phyloP scores from a whole-genome alignment of 345 rosid genomes.

The Boechera stricta region DNA sequence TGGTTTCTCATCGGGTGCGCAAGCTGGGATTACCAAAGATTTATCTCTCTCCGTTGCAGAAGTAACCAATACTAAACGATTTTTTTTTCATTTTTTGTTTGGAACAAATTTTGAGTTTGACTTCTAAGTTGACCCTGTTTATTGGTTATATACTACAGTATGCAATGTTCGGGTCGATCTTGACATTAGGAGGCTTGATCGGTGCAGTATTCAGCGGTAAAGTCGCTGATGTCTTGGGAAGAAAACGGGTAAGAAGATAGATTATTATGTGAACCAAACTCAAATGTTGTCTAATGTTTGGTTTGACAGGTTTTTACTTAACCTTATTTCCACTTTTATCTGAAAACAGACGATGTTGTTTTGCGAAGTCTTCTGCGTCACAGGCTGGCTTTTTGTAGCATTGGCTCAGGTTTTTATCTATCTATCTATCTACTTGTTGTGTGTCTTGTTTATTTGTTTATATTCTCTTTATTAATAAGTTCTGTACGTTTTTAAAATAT shows the following conservation, averaged over 20 bases:
- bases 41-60: conserved; percentile 49
- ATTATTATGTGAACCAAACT: neutral
- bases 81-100: no score
- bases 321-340: neutral
- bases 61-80: conserved; percentile 9
- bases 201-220: conserved; percentile 52
- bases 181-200: conserved; percentile 51
- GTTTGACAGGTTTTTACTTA: conserved; percentile 6
- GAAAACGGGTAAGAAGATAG: conserved; percentile 37
- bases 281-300: neutral
- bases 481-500: neutral
- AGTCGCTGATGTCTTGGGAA: conserved; percentile 48
- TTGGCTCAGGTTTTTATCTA: conserved; percentile 48
- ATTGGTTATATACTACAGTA: conserved; percentile 30
- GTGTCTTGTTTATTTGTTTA: neutral
- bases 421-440: conserved; percentile 20
- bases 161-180: conserved; percentile 47
- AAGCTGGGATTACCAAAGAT: conserved; percentile 51
- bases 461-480: neutral
- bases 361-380: conserved; percentile 43
- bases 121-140: neutral
- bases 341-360: conserved; percentile 54
- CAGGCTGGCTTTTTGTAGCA: conserved; percentile 54
- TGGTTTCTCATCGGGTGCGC: conserved; percentile 58
- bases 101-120: no score